phyloP scores from a whole-genome alignment of 1,284 basidiomycete genomes.

The Apiotrichum porosum region DNA sequence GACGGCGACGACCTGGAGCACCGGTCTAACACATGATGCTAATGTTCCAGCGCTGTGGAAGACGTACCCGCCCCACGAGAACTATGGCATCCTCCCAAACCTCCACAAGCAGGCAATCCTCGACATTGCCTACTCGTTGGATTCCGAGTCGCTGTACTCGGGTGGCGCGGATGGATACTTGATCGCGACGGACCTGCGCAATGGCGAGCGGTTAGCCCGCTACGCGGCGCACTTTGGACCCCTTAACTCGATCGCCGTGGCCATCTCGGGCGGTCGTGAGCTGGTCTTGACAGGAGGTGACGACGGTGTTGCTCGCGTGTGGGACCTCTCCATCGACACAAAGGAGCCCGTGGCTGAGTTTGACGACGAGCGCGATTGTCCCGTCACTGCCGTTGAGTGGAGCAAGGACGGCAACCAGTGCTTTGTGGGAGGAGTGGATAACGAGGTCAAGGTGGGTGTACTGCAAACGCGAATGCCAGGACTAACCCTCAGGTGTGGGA shows the following conservation, averaged over 20 bases:
- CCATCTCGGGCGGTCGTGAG: constrained; percentile 67
- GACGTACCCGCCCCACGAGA: constrained; percentile 49
- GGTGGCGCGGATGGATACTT: constrained; percentile 46
- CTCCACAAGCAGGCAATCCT: constrained; percentile 49
- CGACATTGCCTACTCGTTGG: constrained; percentile 47
- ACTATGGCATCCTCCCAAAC: constrained; percentile 47
- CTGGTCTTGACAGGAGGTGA: constrained; percentile 79
- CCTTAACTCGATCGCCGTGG: constrained; percentile 79
- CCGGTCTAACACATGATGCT: background rate
- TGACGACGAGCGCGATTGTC: constrained; percentile 66
- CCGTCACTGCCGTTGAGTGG: constrained; percentile 89
- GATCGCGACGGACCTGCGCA: constrained; percentile 43
- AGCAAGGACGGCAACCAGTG: constrained; percentile 77
- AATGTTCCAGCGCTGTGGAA: constrained; percentile 45
- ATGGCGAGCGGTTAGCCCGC: constrained; percentile 38
- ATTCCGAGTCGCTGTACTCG: constrained; percentile 47
- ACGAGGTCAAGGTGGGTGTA: constrained; percentile 77
- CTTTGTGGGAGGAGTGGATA: constrained; percentile 86
- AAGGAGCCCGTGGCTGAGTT: constrained; percentile 74
- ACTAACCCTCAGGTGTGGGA: constrained; percentile 64
- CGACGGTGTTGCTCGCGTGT: constrained; percentile 80
- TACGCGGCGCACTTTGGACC: constrained; percentile 72
- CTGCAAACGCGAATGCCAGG: too few species aligned
- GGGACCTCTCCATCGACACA: constrained; percentile 72
- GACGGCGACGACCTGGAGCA: background rate